Evolutionary conservation across 2,329 filamentous ascomycete genomes (phyloP), one percentile per base, ranked within the genome.

Genomic region (Colletotrichum theobromicola): DNA sequence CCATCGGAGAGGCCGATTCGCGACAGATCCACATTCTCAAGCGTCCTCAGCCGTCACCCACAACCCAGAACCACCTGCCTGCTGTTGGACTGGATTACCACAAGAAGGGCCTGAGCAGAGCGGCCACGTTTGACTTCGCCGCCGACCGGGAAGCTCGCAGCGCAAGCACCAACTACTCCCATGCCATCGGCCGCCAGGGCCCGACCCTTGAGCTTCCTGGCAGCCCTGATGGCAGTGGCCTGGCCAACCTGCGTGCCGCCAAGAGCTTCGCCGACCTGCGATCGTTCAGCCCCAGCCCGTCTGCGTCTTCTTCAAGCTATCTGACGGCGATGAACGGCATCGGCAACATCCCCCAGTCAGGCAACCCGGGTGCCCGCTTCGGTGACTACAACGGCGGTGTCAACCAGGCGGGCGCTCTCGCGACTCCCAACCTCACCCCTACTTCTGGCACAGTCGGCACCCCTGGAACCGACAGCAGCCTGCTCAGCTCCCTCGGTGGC

Each of bases 181-280:
- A 93, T 79, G 91, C 94, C 3, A 90, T 98, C 74, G 93, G 94
- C 26, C 92, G 96, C 77, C 95, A 96, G 78, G 93, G 93, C 32
- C 94, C 94, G 34, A 95, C 96, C n/a, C 88, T 98, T 46, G 94
- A 96, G 81, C 92, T 97, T 72, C 92, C 96, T n/a, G 95, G 95
- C 77, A 96, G 95, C 80, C 94, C 91, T 21, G 91, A 93, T 61
- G 87, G 85, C 21, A 85, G 83, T 74, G 87, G 87, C 32, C 92
- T 93, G 35, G 91, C 94, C 62, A 93, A 95, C 81, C 91, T 99
- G 42, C 93, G 97, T 57, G 95, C 95, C 32, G 97, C 96, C 76
- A 98, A 98, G 88, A 98, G 96, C 65, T 98, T 98, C 82, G 97
- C 96, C 42, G 97, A 99, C 82, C 87, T 99, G 77, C 94, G 96